A percentile compares a stretch with the other conserved stretches of the same genome.
Conservation (phyloP, 495 filamentous ascomycete genomes). For the Neurospora sp. region DNA sequence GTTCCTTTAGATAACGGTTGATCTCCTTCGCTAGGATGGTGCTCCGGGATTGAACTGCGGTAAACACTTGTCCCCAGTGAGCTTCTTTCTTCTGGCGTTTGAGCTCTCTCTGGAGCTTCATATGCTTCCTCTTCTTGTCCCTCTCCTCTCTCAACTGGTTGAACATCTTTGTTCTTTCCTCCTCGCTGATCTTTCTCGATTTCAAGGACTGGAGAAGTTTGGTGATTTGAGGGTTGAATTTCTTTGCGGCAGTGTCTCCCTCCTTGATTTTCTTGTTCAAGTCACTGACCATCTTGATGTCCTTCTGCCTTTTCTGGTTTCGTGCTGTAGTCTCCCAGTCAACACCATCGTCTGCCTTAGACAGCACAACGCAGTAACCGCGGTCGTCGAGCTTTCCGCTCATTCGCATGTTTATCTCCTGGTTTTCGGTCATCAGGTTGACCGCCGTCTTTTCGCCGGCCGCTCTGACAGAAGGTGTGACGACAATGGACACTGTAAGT, state of each 20-base stretch:
- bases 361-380: slow-evolving; percentile 14
- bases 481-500: slow-evolving; percentile 10
- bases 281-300: not conserved
- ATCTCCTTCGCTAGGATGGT: not conserved
- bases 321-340: slow-evolving; percentile 1
- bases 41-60: not conserved
- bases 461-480: slow-evolving; percentile 12
- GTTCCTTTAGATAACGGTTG: not conserved
- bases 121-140: not conserved
- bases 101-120: not conserved
- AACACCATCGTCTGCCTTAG: slow-evolving; percentile 15
- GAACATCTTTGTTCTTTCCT: not conserved
- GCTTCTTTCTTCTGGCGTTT: not conserved
- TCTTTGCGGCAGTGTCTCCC: too few species aligned
- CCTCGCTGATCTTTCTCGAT: not conserved
- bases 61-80: not conserved
- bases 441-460: slow-evolving; percentile 16
- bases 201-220: not conserved
- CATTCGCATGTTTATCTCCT: slow-evolving; percentile 19
- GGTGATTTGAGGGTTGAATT: not conserved
- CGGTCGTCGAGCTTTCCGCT: slow-evolving; percentile 14
- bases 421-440: slow-evolving; percentile 13
- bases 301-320: not conserved
- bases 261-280: not conserved
- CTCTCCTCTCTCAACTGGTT: not conserved